Conservation (phyloP, 2,329 filamentous ascomycete genomes). For the Botryotinia globosa region DNA sequence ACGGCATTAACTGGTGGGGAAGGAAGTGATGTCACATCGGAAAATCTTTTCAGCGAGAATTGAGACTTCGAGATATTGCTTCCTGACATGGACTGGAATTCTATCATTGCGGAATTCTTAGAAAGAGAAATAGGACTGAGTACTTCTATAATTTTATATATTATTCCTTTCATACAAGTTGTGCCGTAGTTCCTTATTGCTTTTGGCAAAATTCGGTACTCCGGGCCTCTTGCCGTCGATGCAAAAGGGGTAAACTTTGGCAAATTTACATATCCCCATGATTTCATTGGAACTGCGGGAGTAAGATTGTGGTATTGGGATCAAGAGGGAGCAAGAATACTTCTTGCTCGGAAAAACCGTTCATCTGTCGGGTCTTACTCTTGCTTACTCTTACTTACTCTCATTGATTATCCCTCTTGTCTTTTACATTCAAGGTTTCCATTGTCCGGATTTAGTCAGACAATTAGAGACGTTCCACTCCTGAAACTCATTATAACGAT, state of each 20-base stretch:
- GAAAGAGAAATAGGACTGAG: not conserved
- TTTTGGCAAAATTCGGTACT: not conserved
- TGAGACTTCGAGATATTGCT: not conserved
- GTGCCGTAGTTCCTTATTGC: not conserved
- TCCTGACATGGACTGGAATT: not conserved
- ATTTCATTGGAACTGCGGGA: not conserved
- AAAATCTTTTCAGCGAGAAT: slow-evolving; percentile 17
- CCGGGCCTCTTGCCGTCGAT: not conserved
- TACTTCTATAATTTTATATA: not conserved
- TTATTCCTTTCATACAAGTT: not conserved
- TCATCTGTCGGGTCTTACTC: not conserved
- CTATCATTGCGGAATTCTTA: not conserved
- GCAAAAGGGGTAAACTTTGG: not conserved
- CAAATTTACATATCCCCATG: not conserved
- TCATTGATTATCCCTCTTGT: not conserved
- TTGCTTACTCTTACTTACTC: not conserved
- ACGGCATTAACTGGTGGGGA: slow-evolving; percentile 4
- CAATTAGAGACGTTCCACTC: not conserved
- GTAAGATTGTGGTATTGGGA: not conserved
- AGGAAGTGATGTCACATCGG: slow-evolving; percentile 9
- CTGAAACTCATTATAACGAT: not conserved
- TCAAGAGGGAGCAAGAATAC: not conserved
- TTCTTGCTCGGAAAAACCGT: not conserved
- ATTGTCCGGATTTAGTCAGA: not conserved
- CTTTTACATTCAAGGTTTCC: not conserved